Evolutionary conservation across 2,329 filamentous ascomycete genomes (phyloP).

Genomic region (Sclerotinia minor): DNA sequence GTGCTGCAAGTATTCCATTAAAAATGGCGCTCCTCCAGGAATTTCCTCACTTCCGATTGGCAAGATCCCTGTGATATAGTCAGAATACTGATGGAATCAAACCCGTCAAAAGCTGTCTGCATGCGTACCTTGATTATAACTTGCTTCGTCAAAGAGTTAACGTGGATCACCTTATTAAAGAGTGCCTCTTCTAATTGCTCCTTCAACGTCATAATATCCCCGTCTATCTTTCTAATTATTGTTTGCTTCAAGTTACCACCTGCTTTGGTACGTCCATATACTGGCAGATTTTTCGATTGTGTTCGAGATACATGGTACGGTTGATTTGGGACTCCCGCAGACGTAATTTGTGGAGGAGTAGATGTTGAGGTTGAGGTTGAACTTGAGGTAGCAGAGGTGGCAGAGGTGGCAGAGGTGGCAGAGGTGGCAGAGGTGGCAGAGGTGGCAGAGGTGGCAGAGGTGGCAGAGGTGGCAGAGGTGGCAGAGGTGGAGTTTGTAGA

Average conservation of each 20-base stretch:
- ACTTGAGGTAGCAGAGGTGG: constrained; percentile 8
- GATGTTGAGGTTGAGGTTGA: constrained; percentile 21
- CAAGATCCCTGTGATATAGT: constrained; percentile 48
- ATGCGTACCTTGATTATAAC: constrained; percentile 68
- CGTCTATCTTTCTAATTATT: constrained; percentile 75
- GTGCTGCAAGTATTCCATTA: constrained; percentile 27
- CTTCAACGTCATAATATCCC: constrained; percentile 64
- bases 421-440: constrained; percentile 3
- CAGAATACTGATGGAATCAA: neutral
- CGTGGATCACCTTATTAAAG: constrained; percentile 52
- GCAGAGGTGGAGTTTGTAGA: constrained; percentile 20
- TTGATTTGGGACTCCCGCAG: constrained; percentile 29
- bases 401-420: constrained; percentile 1
- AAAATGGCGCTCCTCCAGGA: constrained; percentile 47
- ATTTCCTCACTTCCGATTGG: constrained; percentile 50
- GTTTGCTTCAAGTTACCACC: constrained; percentile 77
- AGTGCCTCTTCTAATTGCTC: constrained; percentile 63
- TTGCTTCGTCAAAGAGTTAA: constrained; percentile 61
- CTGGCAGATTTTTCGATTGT: constrained; percentile 65
- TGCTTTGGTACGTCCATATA: constrained; percentile 73
- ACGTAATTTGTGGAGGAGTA: constrained; percentile 6
- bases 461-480: constrained; percentile 3
- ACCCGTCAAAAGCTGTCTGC: neutral
- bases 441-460: constrained; percentile 12
- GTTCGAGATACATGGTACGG: constrained; percentile 66